A percentile compares a stretch with the other conserved stretches of the same genome.
Evolutionary conservation across 352 stramenopile genomes (phyloP).

Genomic region (Aphanomyces stellatus): DNA sequence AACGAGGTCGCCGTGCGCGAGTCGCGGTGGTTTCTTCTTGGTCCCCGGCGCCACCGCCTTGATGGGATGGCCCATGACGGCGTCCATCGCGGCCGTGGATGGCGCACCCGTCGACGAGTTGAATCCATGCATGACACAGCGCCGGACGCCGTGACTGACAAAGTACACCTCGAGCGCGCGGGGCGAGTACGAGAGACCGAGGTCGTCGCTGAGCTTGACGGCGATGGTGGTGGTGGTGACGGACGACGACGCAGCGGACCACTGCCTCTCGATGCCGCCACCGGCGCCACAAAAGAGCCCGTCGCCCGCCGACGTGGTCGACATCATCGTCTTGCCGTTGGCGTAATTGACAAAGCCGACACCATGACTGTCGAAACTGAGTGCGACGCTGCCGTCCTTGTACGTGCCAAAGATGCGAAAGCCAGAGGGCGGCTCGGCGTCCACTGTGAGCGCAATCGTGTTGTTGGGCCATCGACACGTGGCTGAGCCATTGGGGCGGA

Average conservation of each 20-base stretch:
- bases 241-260: constrained; percentile 22
- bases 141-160: background rate
- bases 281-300: constrained; percentile 42
- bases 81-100: background rate
- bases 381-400: constrained; percentile 50
- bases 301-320: constrained; percentile 52
- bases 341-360: constrained; percentile 76
- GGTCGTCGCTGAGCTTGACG: constrained; percentile 6
- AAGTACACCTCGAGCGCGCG: constrained; percentile 8
- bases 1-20: constrained; percentile 15
- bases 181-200: background rate
- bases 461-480: constrained; percentile 59
- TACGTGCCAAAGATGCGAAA: constrained; percentile 64
- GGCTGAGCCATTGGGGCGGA: constrained; percentile 52
- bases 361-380: constrained; percentile 55
- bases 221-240: background rate
- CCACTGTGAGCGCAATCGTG: constrained; percentile 53
- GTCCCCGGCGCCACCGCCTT: background rate
- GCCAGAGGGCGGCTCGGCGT: constrained; percentile 39
- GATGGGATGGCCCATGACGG: background rate
- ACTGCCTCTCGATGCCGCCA: constrained; percentile 44
- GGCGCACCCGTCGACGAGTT: background rate
- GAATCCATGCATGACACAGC: background rate
- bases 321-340: constrained; percentile 61
- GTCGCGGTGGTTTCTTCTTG: constrained; percentile 13